Base-by-base conservation (phyloP, 2,329 filamentous ascomycete genomes). In the Talaromyces sp. region DNA sequence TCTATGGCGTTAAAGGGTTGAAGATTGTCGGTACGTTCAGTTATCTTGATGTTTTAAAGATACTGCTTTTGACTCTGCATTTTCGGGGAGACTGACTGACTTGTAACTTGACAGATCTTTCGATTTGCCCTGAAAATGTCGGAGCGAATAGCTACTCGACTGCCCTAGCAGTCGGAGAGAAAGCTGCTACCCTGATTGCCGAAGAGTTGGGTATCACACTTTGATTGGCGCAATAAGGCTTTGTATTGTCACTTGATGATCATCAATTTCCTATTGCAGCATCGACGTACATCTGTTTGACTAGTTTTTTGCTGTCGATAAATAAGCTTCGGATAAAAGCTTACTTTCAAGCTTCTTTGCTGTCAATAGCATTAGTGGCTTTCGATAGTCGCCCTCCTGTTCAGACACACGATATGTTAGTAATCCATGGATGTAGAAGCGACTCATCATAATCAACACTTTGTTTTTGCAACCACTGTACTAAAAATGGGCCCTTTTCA, bases 1-100 rank as follows among this genome's bases (percentile, higher is more conserved):
- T 71, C 7, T 50, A 68, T 35, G 70, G 69, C 0, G 68, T 73
- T 10, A 52, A 71, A 9, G 68, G 65, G 0, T 56, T 74, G 13
- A 67, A 70, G 15, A 64, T 74, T 35, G 72, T 50, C 22, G 47
- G 25, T 50, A 50, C 3, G 47, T 50, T 50, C 13, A 11, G 6
- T 31, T 50, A 9, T 11, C 47, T 4, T 49, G 15, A 1, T n/a
- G 4, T 31, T 31, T 50, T 15, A 2, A 4, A n/a, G 17, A 17
- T 49, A 10, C 15, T 31, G 13, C 25, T 31, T 31, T 17, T 52
- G 1, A 17, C 2, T 31, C 25, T 50, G 25, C 6, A 31, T 31
- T 17, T 13, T 50, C 6, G 1, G 11, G 11, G 6, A 3, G 25
- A 9, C 19, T 33, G 6, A 10, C 25, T 52, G 47, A 33, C 25